These are phyloP conservation scores for Hanseniaspora lachancei DNA, from an alignment of 805 yeast genomes.

Conservation along the genomic window DNA sequence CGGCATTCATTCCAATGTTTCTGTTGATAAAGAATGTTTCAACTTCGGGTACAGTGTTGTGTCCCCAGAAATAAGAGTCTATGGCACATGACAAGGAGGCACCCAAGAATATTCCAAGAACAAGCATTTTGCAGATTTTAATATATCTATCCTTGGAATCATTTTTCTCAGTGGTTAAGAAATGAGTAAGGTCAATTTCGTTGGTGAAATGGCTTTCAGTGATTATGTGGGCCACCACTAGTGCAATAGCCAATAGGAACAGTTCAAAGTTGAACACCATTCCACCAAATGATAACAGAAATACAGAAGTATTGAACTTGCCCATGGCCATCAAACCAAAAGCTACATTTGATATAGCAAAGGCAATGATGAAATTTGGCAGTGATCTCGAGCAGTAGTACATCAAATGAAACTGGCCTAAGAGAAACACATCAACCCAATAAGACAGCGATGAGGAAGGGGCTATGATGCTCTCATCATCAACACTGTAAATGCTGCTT, in stretches of 20 bases:
- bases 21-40: conserved; percentile 59
- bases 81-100: conserved; percentile 34
- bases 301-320: conserved; percentile 35
- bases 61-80: conserved; percentile 70
- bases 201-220: conserved; percentile 34
- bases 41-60: conserved; percentile 56
- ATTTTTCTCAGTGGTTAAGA: conserved; percentile 18
- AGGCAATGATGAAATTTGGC: conserved; percentile 68
- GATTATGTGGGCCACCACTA: conserved; percentile 25
- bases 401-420: conserved; percentile 65
- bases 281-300: conserved; percentile 48
- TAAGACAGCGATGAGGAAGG: conserved; percentile 28
- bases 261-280: conserved; percentile 63
- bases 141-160: conserved; percentile 24
- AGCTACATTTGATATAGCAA: conserved; percentile 57
- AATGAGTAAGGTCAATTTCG: conserved; percentile 33
- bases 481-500: neutral
- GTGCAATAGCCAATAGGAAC: conserved; percentile 39
- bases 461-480: conserved; percentile 4
- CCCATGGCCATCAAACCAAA: conserved; percentile 40
- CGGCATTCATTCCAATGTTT: conserved; percentile 47
- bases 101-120: conserved; percentile 44
- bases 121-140: neutral
- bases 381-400: conserved; percentile 74
- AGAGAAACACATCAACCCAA: conserved; percentile 49